Conservation (phyloP, 768 basidiomycete genomes). For the Psilocybe azurescens region DNA sequence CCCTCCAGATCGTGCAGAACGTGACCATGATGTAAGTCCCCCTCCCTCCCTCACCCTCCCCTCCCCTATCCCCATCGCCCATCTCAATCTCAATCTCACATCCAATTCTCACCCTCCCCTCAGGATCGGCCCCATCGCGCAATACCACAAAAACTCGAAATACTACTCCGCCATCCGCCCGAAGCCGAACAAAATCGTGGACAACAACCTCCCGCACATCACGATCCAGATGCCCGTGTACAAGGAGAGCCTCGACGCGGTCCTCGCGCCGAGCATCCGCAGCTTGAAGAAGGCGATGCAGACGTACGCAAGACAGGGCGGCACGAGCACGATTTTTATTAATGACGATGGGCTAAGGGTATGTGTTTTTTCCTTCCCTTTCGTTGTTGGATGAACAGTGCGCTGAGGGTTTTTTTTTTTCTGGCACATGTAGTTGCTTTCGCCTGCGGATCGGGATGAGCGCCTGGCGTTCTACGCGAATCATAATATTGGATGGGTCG, state of each 20-base stretch:
- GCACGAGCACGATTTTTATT: slow-evolving; percentile 75
- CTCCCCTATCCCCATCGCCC: neutral
- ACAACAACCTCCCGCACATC: slow-evolving; percentile 71
- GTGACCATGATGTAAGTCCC: slow-evolving; percentile 56
- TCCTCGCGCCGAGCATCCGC: slow-evolving; percentile 73
- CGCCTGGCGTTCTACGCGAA: slow-evolving; percentile 74
- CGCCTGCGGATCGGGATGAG: slow-evolving; percentile 60
- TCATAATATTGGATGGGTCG: slow-evolving; percentile 79
- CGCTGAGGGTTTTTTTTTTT: neutral
- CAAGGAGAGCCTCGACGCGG: slow-evolving; percentile 75
- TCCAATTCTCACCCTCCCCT: neutral
- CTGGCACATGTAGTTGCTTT: slow-evolving; percentile 32
- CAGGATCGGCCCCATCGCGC: slow-evolving; percentile 74
- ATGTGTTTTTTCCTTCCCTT: neutral
- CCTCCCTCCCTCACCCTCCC: too few species aligned
- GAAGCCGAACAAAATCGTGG: slow-evolving; percentile 47
- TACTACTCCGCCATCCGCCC: slow-evolving; percentile 80
- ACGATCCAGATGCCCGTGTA: slow-evolving; percentile 89
- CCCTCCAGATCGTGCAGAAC: slow-evolving; percentile 73
- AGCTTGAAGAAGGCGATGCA: slow-evolving; percentile 85
- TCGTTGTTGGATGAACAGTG: neutral
- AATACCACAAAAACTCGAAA: slow-evolving; percentile 79
- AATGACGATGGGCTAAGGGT: slow-evolving; percentile 80
- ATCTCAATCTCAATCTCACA: too few species aligned
- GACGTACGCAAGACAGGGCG: slow-evolving; percentile 86